Evolutionary conservation across 208 protist genomes (phyloP).

Genomic region (Wallacemonas sp.): DNA sequence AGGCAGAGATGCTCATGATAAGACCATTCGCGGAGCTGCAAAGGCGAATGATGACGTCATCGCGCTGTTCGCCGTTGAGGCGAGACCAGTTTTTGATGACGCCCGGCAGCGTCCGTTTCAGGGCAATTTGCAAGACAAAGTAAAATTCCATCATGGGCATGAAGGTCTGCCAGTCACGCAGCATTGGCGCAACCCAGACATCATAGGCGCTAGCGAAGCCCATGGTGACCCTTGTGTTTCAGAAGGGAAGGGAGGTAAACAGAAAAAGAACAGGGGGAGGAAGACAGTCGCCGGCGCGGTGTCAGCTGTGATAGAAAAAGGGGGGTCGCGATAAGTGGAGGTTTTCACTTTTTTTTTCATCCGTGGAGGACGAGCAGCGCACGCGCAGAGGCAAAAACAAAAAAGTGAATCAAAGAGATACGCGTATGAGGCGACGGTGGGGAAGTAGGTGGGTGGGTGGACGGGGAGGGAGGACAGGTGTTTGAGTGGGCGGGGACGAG

Average conservation of each 20-base stretch:
- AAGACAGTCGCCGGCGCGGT: too few relatives aligned
- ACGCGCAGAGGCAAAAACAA: background rate
- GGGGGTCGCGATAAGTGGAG: background rate
- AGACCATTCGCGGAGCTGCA: slow-evolving; percentile 67
- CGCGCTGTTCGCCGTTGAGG: slow-evolving; percentile 28
- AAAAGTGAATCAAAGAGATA: slow-evolving; percentile 13
- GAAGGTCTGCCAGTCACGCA: slow-evolving; percentile 52
- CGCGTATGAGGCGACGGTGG: too few relatives aligned
- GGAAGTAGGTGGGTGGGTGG: too few relatives aligned
- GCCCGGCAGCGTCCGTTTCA: slow-evolving; percentile 25
- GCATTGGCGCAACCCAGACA: slow-evolving; percentile 59
- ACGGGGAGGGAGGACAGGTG: too few relatives aligned
- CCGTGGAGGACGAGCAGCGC: background rate
- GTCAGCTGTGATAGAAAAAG: background rate
- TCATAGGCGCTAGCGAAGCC: slow-evolving; percentile 57
- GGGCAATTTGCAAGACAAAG: slow-evolving; percentile 42
- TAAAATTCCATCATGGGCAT: slow-evolving; percentile 54
- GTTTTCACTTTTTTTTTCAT: slow-evolving; percentile 2
- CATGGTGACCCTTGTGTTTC: slow-evolving; percentile 18
- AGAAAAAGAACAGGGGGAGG: slow-evolving; percentile 19
- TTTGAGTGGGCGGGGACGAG: too few relatives aligned
- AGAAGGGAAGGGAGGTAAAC: background rate
- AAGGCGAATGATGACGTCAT: slow-evolving; percentile 63
- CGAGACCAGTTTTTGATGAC: slow-evolving; percentile 32
- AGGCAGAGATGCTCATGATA: slow-evolving; percentile 60